Evolutionary conservation across 257 asterid genomes (phyloP).

Genomic region (Capsicum rhomboideum): DNA sequence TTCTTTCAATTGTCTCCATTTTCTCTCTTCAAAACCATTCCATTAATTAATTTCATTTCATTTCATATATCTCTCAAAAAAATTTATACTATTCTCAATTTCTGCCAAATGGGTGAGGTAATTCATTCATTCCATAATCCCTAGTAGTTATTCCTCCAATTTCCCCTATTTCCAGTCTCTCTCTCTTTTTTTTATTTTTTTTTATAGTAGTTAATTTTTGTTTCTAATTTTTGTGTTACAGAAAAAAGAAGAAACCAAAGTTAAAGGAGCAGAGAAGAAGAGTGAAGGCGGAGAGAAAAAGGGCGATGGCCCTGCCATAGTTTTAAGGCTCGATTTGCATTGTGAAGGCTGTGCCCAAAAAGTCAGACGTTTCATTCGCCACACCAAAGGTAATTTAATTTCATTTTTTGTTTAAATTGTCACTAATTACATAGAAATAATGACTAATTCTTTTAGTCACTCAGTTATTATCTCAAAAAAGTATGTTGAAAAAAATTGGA

Average conservation of each 20-base stretch:
- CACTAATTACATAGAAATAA: not conserved
- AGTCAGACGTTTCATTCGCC: conserved; percentile 18
- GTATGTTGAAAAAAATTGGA: too few relatives aligned
- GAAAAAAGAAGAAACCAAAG: conserved; percentile 3
- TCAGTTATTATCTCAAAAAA: too few relatives aligned
- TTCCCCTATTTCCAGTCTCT: not conserved
- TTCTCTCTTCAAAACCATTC: not conserved
- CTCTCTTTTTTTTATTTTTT: not conserved
- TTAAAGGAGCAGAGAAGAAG: not conserved
- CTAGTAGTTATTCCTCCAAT: not conserved
- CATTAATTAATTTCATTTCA: not conserved
- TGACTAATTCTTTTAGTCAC: not conserved
- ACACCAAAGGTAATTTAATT: conserved; percentile 10
- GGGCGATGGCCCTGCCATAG: not conserved
- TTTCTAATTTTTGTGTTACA: not conserved
- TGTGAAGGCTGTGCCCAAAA: conserved; percentile 29
- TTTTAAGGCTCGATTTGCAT: conserved; percentile 25
- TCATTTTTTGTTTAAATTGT: not conserved
- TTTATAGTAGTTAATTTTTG: not conserved
- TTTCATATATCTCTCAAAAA: not conserved
- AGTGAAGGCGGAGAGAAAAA: conserved; percentile 2
- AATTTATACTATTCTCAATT: not conserved
- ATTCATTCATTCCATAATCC: not conserved
- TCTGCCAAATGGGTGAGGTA: not conserved
- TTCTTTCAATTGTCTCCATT: not conserved